Conservation (phyloP, 2,329 filamentous ascomycete species). For the Fusarium domesticum region DNA sequence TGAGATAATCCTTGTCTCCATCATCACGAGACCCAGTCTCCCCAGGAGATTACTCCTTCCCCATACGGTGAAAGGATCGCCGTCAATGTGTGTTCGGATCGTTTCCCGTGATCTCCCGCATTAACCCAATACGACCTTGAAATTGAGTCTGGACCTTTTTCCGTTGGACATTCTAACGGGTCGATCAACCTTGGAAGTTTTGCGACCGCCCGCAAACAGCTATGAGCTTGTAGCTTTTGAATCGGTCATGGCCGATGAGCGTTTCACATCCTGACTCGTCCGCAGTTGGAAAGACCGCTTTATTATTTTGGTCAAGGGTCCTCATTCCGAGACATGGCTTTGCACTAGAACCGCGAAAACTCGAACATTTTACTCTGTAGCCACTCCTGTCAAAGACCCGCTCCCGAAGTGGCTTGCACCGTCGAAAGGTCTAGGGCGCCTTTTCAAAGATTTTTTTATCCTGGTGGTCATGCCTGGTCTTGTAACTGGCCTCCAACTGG, state of each 20-base stretch:
- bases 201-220: neutral
- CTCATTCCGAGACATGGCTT: neutral
- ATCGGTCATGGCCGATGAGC: neutral
- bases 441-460: slow-evolving; percentile 22
- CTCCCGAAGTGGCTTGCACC: slow-evolving; percentile 26
- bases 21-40: neutral
- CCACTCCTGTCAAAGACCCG: slow-evolving; percentile 18
- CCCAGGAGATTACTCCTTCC: neutral
- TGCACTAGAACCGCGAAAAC: neutral
- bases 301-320: neutral
- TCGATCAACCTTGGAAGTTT: neutral
- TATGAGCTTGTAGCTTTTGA: neutral
- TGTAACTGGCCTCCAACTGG: slow-evolving; percentile 20
- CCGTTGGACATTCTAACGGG: neutral
- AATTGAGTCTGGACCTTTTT: neutral
- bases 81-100: neutral
- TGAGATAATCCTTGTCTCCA: neutral
- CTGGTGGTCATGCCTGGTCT: slow-evolving; percentile 23
- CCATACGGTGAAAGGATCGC: neutral
- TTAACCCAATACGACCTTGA: neutral
- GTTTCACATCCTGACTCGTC: neutral
- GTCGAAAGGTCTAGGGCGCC: slow-evolving; percentile 10
- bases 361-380: neutral
- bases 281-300: too few relatives aligned
- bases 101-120: neutral